These are phyloP conservation scores for Cyphellophora attinorum DNA, from an alignment of 2,329 filamentous ascomycete genomes.

Conservation along the genomic window DNA sequence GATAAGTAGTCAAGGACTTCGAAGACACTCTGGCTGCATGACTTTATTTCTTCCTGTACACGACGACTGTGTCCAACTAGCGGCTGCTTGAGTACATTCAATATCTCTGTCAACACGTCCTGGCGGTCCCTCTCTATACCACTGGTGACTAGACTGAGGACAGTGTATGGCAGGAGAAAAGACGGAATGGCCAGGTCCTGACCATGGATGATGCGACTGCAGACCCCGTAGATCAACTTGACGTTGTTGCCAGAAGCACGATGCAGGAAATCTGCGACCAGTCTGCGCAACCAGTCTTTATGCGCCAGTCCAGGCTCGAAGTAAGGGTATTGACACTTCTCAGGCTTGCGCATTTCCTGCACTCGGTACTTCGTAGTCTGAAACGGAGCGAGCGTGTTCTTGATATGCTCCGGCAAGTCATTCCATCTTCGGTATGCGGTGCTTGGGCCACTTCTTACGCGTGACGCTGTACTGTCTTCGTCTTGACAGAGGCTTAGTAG, in stretches of 20 bases:
- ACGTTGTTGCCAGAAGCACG: conserved; percentile 67
- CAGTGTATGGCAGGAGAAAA: conserved; percentile 80
- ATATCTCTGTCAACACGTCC: conserved; percentile 63
- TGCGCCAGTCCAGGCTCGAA: conserved; percentile 59
- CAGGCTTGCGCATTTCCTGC: conserved; percentile 27
- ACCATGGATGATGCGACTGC: conserved; percentile 72
- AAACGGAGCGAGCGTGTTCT: conserved; percentile 80
- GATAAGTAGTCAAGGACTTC: conserved; percentile 84
- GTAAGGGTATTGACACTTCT: conserved; percentile 62
- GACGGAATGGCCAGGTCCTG: conserved; percentile 79
- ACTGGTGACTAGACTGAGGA: conserved; percentile 72
- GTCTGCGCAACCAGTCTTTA: conserved; percentile 67
- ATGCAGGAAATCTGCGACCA: conserved; percentile 74
- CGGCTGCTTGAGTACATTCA: conserved; percentile 60
- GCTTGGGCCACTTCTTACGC: conserved; percentile 3
- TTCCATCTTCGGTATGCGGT: conserved; percentile 45
- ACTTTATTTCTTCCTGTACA: conserved; percentile 65
- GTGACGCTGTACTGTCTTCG: conserved; percentile 32
- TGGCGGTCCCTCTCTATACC: conserved; percentile 52
- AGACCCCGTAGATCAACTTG: conserved; percentile 66
- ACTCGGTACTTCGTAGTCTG: conserved; percentile 74
- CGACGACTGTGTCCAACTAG: conserved; percentile 41
- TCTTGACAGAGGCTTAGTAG: conserved; percentile 66
- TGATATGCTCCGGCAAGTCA: conserved; percentile 63
- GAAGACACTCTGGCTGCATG: conserved; percentile 90